Evolutionary conservation across 2,329 filamentous ascomycete species (phyloP), one percentile per base, ranked within the genome.

Genomic region (Coleophoma cylindrospora): DNA sequence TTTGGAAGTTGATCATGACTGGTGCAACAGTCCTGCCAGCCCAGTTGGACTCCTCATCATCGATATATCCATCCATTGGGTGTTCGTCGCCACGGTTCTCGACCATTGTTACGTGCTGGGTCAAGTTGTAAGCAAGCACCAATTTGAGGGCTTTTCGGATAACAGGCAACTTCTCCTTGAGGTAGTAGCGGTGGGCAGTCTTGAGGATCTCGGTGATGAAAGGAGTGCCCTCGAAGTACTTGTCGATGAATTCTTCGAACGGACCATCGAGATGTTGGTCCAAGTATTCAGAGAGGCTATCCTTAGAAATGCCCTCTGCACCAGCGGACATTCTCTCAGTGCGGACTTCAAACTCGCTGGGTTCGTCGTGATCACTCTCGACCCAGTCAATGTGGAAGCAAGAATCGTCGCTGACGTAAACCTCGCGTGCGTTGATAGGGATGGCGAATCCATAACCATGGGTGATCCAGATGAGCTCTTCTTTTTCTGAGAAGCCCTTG

Each of bases 1-100:
- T 91, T 74, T 96, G 90, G 81, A 96, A 96, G 77, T 96, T 97
- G 81, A 97, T 95, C 91, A 97, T 95, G 66, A 96, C 91, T 12
- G 92, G 92, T 14, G 92, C 92, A 55, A 96, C 84, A 34, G 87
- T 91, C 75, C 92, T 92, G 64, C 91, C 91, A 61, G 81, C 86
- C 76, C 87, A 96, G 67, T 89, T 94, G 58, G 90, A 95, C 48
- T 86, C 81, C 62, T 89, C 83, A 63, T 94, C 88, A 47, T 92
- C 84, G 57, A 97, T 92, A 73, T 89, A 86, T 57, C 91, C 92
- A 49, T 88, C 78, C 65, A 91, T 76, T 21, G 76, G 73, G 55
- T 90, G 83, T 64, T 96, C 90, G 13, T 89, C 85, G 17, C 89
- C 88, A 52, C 94, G 80, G 58, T 89, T 90, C 71, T 96, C 90